Conservation (phyloP, 331 rosid species). For the Ulmus americana region DNA sequence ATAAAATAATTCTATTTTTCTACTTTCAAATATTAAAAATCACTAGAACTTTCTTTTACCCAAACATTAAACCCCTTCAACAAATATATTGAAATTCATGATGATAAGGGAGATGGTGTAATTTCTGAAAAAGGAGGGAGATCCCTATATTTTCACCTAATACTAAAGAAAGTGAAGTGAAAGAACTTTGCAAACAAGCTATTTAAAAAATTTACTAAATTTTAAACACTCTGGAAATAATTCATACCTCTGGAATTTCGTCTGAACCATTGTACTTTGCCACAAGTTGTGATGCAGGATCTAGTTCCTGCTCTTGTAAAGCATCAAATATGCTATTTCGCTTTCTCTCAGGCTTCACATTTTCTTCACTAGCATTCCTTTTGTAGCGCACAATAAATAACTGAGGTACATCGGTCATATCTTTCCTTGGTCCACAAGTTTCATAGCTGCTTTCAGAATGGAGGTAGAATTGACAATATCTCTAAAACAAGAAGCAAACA, state of each 20-base stretch:
- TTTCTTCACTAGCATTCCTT: slow-evolving; percentile 50
- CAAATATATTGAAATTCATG: background rate
- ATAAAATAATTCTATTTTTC: background rate
- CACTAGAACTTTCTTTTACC: background rate
- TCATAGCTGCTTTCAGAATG: slow-evolving; percentile 54
- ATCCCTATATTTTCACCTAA: background rate
- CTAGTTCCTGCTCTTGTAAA: slow-evolving; percentile 45
- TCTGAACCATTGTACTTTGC: slow-evolving; percentile 73
- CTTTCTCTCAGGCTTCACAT: slow-evolving; percentile 37
- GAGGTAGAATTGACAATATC: slow-evolving; percentile 74
- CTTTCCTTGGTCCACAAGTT: slow-evolving; percentile 74
- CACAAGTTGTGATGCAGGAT: slow-evolving; percentile 80
- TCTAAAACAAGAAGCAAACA: slow-evolving; percentile 36
- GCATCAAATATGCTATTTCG: slow-evolving; percentile 47
- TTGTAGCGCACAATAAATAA: slow-evolving; percentile 68
- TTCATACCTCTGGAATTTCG: slow-evolving; percentile 58
- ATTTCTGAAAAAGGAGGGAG: background rate
- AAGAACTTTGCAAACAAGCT: background rate
- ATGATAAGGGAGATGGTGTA: background rate
- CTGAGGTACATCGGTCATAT: slow-evolving; percentile 53
- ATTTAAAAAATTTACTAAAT: background rate
- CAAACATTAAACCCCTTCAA: background rate
- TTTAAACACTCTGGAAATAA: background rate
- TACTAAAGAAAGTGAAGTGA: background rate
- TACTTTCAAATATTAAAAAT: background rate